Evolutionary conservation across 73 alveolate genomes (phyloP), one percentile per base, ranked within the genome.

Genomic region (Paramecium caudatum): DNA sequence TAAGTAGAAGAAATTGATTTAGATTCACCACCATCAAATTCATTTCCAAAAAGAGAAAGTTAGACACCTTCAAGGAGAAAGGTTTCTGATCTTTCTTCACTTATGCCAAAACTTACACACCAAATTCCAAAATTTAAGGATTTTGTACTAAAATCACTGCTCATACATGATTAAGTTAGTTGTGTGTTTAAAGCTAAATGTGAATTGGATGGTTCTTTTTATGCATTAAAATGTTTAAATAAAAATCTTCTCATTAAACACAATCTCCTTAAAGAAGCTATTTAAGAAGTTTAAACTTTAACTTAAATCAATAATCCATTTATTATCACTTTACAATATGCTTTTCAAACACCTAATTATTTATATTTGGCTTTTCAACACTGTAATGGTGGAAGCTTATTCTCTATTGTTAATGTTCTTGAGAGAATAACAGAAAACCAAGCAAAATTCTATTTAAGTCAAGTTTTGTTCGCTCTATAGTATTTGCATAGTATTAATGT

Each of bases 371-470:
- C 94, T 2, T 91, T 88, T 23, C 96, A 94, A 55, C 91, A 43
- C 49, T 94, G 97, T 80, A 90, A 93, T 17, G 65, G 96, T 36
- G 96, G 97, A 37, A 95, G 94, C 55, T 47, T 95, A 74, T 46
- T 61, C n/a, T 82, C 91, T 10, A 62, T 91, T 33, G 91, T 95
- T n/a, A 90, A 92, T 43, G 90, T 82, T 46, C 16, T 91, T 50
- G 82, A 61, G 17, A 48, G 94, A 33, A 48, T 93, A 0, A 48
- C 78, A 15, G 97, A 94, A 27, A 84, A 47, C 45, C 70, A 30
- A 2, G 96, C 97, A 0, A 91, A 91, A 21, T 45, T 93, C 32
- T 95, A 95, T 80, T 15, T 94, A 10, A 90, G 93, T 13, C 93
- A 94, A 81, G 55, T 94, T 6, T 19, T 94, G n/a, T 33, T 95